A percentile compares a stretch with the other conserved stretches of the same genome.
phyloP scores from a whole-genome alignment of 2,329 filamentous ascomycete species.

The Pyrenophora seminiperda region DNA sequence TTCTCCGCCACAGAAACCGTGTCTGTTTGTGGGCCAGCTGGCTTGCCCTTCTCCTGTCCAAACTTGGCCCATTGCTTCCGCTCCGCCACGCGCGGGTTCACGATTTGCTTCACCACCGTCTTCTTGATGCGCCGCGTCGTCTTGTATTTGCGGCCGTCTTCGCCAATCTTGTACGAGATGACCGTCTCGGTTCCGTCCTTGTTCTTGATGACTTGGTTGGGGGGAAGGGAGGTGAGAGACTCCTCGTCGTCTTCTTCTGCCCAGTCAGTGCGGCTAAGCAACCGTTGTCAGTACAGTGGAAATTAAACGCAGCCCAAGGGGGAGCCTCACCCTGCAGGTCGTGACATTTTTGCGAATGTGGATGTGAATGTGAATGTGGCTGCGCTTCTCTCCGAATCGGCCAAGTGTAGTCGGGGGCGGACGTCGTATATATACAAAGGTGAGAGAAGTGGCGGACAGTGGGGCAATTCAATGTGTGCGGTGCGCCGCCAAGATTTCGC shows the following conservation, averaged over 20 bases:
- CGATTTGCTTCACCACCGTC: constrained; percentile 86
- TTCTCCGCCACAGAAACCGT: constrained; percentile 96
- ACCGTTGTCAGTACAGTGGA: constrained; percentile 15
- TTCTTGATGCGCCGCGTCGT: constrained; percentile 94
- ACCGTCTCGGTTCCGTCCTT: constrained; percentile 98
- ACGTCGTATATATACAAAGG: constrained; percentile 12
- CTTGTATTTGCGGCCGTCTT: constrained; percentile 94
- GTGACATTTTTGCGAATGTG: constrained; percentile 43
- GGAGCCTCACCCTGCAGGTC: constrained; percentile 44
- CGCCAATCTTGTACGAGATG: constrained; percentile 86
- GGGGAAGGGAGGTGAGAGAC: constrained; percentile 80
- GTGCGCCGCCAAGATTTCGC: constrained; percentile 24
- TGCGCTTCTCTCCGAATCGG: background rate
- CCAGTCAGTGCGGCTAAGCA: constrained; percentile 74
- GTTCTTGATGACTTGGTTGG: constrained; percentile 85
- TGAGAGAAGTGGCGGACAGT: constrained; percentile 18
- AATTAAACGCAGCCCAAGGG: background rate
- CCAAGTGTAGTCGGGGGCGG: constrained; percentile 4
- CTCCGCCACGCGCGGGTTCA: constrained; percentile 96
- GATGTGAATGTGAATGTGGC: constrained; percentile 10
- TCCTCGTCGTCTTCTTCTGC: constrained; percentile 81
- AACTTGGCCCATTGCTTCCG: constrained; percentile 94
- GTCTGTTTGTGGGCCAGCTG: constrained; percentile 79
- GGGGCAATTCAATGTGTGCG: constrained; percentile 26
- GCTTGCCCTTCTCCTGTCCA: constrained; percentile 84